These are phyloP conservation scores for Arthrobotrys entomopaga DNA, from an alignment of 2,329 filamentous ascomycete genomes.

Conservation along the genomic window DNA sequence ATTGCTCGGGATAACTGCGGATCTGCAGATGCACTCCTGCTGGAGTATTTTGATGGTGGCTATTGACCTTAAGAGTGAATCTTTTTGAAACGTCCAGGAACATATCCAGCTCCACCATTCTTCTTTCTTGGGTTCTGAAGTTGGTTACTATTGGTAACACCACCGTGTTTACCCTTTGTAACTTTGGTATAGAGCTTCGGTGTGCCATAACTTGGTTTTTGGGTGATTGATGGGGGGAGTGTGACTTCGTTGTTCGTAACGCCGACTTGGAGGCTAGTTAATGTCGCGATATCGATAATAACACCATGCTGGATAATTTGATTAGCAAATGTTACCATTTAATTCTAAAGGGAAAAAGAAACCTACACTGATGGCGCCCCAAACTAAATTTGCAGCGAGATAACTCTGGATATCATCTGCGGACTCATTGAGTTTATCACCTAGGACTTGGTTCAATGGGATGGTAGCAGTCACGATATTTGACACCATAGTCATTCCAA, in stretches of 20 bases:
- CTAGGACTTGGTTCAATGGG: slow-evolving; percentile 1
- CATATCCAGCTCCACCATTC: not conserved
- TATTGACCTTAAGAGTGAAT: not conserved
- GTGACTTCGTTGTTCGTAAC: slow-evolving; percentile 30
- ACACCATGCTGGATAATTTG: slow-evolving; percentile 4
- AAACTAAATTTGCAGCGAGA: slow-evolving; percentile 3
- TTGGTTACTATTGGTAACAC: not conserved
- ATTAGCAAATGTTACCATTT: not conserved
- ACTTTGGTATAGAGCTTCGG: slow-evolving; percentile 9
- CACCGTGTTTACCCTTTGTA: slow-evolving; percentile 2
- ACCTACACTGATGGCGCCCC: slow-evolving; percentile 6
- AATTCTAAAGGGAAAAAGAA: not conserved
- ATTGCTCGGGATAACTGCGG: too few species aligned
- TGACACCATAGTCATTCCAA: not conserved
- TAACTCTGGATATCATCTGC: slow-evolving; percentile 2
- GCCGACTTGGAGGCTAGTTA: slow-evolving; percentile 29
- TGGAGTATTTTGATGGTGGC: too few species aligned
- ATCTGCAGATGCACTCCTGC: too few species aligned
- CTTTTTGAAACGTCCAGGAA: slow-evolving; percentile 5
- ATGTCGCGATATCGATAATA: slow-evolving; percentile 7
- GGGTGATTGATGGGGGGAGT: not conserved
- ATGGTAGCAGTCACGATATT: slow-evolving; percentile 5
- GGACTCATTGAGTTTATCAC: not conserved
- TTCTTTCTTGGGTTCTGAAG: not conserved
- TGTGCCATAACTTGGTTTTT: slow-evolving; percentile 22